Base-by-base conservation (phyloP, 2,329 filamentous ascomycete genomes). In the Alternaria sp. region DNA sequence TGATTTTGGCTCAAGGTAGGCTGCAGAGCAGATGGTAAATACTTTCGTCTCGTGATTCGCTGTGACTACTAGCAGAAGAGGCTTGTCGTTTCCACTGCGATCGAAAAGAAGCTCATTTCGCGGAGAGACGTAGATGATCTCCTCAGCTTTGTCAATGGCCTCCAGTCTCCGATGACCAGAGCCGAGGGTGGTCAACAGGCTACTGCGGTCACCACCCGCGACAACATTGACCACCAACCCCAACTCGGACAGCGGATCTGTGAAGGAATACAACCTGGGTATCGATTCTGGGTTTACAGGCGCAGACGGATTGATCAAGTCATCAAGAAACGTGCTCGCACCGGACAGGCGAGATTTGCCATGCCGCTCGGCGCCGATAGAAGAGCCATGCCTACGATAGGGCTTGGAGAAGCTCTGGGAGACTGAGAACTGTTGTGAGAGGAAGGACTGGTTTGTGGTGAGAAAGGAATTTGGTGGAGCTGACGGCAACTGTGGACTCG, bases 391-490 rank as follows among this genome's bases (percentile, higher is more conserved):
- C 14, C 69, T 70, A 33, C 63, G 70, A 44, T 57, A 52, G 24
- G 56, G 72, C 63, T 69, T 79, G 63, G 72, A 74, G 36, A 76
- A 75, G 58, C 76, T 73, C 54, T 76, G 77, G 6, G 77, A 63
- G 81, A 86, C 57, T 83, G 77, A 63, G 81, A 86, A 58, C 83
- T 60, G 79, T 69, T 92, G 88, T 8, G 89, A 88, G 3, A 74
- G 54, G 34, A 76, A 76, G 0, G 73, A 75, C 44, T 74, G 73
- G 28, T 65, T 65, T 45, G 67, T 74, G 33, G 74, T 75, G 88
- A 90, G 59, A 91, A 97, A 96, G 0, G 93, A 96, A 73, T 92
- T 95, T 4, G 90, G 90, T 37, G 93, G 92, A 0, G 88, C 90
- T 33, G 74, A 72, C 42, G 83, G 83, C 21, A 79, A 42, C 33